Percentiles rank a stretch among this genome's conserved stretches.
These are phyloP conservation scores for Fraxinus platypoda DNA, from an alignment of 305 asterid genomes.

Conservation along the genomic window DNA sequence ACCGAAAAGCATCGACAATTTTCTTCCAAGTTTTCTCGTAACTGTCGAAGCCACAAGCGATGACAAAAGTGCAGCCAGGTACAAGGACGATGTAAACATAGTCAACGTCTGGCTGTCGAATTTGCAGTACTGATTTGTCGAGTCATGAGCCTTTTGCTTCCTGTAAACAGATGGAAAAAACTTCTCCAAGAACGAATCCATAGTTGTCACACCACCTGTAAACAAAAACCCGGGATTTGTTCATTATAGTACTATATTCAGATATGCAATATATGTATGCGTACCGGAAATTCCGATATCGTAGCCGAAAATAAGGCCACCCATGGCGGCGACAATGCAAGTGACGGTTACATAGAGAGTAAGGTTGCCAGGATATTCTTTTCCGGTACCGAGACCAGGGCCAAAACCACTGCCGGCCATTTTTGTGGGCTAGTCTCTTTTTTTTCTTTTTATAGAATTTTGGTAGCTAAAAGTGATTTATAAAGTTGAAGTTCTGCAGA, in stretches of 20 bases:
- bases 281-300: constrained; percentile 90
- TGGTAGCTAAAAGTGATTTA: not conserved
- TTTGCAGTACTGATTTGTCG: constrained; percentile 62
- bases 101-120: constrained; percentile 57
- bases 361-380: constrained; percentile 75
- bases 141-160: constrained; percentile 33
- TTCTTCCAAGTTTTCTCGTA: constrained; percentile 54
- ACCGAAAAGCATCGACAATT: constrained; percentile 58
- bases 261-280: not conserved
- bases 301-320: constrained; percentile 88
- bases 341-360: constrained; percentile 60
- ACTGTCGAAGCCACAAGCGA: constrained; percentile 56
- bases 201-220: constrained; percentile 57
- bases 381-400: constrained; percentile 57
- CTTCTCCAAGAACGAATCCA: constrained; percentile 48
- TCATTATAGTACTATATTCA: not conserved
- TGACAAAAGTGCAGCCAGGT: constrained; percentile 58
- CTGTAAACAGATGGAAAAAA: constrained; percentile 42
- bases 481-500: not conserved
- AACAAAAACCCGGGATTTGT: not conserved
- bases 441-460: not conserved
- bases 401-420: constrained; percentile 75
- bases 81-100: constrained; percentile 62
- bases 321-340: constrained; percentile 90
- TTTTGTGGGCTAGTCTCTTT: not conserved